phyloP scores from a whole-genome alignment of 768 basidiomycete genomes.

The Lactarius sp. region DNA sequence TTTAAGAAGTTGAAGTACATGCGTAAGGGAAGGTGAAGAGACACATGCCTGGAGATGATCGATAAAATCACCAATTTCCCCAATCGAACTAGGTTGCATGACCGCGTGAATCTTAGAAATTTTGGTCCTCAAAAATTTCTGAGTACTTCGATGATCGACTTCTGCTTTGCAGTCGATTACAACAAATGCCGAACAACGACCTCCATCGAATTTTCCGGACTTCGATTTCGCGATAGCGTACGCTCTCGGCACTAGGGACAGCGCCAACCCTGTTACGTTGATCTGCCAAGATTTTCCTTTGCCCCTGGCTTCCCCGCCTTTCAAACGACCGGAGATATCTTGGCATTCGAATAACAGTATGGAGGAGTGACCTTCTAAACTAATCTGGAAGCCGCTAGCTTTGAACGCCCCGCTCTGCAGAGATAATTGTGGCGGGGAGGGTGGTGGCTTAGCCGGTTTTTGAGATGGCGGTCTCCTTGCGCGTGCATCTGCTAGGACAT shows the following conservation, averaged over 20 bases:
- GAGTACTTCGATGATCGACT: conserved; percentile 15
- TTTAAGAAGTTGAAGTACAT: conserved; percentile 25
- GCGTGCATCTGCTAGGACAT: conserved; percentile 59
- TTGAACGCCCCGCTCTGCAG: conserved; percentile 48
- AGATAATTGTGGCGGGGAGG: conserved; percentile 23
- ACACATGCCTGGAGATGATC: conserved; percentile 70
- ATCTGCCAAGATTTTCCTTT: conserved; percentile 51
- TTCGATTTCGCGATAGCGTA: conserved; percentile 33
- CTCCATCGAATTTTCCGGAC: conserved; percentile 47
- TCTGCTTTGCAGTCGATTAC: conserved; percentile 60
- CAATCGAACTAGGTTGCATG: conserved; percentile 90
- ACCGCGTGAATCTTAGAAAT: conserved; percentile 84
- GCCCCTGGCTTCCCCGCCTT: conserved; percentile 39
- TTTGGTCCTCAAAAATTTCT: conserved; percentile 44
- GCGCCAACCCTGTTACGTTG: conserved; percentile 64
- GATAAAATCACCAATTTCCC: conserved; percentile 83
- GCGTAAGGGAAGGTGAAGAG: conserved; percentile 4
- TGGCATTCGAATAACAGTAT: conserved; percentile 72
- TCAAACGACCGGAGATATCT: conserved; percentile 61
- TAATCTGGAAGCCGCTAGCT: conserved; percentile 77
- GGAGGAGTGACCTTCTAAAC: conserved; percentile 68
- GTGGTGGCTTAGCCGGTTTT: neutral
- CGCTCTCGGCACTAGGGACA: conserved; percentile 74
- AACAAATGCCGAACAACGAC: conserved; percentile 77
- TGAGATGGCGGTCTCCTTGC: conserved; percentile 26